Evolutionary conservation across 345 rosid genomes (phyloP).

Genomic region (Hypericum perforatum): DNA sequence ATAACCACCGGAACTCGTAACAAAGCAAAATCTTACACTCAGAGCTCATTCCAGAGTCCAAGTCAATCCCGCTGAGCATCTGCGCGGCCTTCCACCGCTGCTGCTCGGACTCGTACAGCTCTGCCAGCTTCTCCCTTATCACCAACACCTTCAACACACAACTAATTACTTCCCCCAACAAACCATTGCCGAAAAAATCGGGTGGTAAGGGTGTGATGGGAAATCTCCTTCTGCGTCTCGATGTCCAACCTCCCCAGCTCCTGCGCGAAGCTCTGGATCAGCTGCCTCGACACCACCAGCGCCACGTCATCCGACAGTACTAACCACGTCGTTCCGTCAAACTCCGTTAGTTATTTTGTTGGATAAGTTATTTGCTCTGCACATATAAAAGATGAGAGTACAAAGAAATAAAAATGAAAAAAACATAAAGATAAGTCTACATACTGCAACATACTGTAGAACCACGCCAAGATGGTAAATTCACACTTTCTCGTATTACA

Average conservation of each 20-base stretch:
- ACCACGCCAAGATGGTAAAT: too few species aligned
- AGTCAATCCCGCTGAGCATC: slow-evolving; percentile 97
- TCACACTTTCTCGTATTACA: too few species aligned
- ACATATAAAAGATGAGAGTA: too few species aligned
- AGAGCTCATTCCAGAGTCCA: slow-evolving; percentile 94
- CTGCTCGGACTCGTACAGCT: slow-evolving; percentile 77
- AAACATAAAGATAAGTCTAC: too few species aligned
- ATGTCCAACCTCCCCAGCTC: slow-evolving; percentile 74
- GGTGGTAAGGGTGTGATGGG: slow-evolving; percentile 67
- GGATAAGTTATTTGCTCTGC: too few species aligned
- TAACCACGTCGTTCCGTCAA: slow-evolving; percentile 11
- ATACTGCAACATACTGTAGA: too few species aligned
- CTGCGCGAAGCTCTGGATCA: slow-evolving; percentile 77
- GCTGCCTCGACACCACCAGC: slow-evolving; percentile 90
- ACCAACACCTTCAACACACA: slow-evolving; percentile 57
- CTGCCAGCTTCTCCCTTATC: slow-evolving; percentile 94
- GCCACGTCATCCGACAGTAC: slow-evolving; percentile 92
- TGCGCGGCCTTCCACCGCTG: slow-evolving; percentile 97
- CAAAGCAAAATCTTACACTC: slow-evolving; percentile 11
- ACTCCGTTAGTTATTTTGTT: background rate
- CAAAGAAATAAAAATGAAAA: too few species aligned
- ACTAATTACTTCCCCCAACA: too few species aligned
- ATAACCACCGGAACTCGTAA: too few species aligned
- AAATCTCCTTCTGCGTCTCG: slow-evolving; percentile 81
- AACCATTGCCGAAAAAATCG: too few species aligned